Base-by-base conservation (phyloP, 164 flowering plant genomes). In the Tetrastigma voinierianum region DNA sequence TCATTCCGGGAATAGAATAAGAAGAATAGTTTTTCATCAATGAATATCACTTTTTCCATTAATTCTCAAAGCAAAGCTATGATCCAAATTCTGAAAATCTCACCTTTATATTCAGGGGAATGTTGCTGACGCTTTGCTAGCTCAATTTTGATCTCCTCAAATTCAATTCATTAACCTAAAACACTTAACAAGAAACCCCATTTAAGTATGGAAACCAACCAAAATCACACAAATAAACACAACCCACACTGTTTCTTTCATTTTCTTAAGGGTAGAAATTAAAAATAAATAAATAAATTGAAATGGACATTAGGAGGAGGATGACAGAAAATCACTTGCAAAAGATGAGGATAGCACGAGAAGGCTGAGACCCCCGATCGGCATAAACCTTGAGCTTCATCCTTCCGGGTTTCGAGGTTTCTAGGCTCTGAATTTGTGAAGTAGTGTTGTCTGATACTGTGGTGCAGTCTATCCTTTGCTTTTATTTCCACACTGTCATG, bases 291-390 rank as follows among this genome's bases (percentile, higher is more conserved):
- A 52, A 17, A 13, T 19, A 7, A 24, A 44, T 7, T 19, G 48
- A 44, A 59, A 62, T 58, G 18, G 11, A 48, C 16, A 1, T n/a
- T 18, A 18, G 13, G 2, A 67, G 14, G 23, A 15, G 2, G 16
- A n/a, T n/a, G n/a, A n/a, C n/a, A 4, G n/a, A 5, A 49, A 32
- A 20, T 67, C 77, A 93, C 98, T 87, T 91, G 98, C 93, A 90
- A 83, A 93, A 93, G 77, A 93, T 79, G 24, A 93, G 47, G 56
- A 93, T 58, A 0, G 94, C 96, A 0, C 98, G 89, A 20, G 93
- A 81, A 12, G 98, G 98, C 68, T 93, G n/a, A n/a, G n/a, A n/a
- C n/a, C 97, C 3, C 91, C n/a, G 84, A 74, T 88, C 94, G 1
- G 68, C 91, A 55, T 88, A 90, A 3, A 93, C 57, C 67, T 85